phyloP scores from a whole-genome alignment of 2,329 filamentous ascomycete species.

The Chrysoporthe deuterocubensis region DNA sequence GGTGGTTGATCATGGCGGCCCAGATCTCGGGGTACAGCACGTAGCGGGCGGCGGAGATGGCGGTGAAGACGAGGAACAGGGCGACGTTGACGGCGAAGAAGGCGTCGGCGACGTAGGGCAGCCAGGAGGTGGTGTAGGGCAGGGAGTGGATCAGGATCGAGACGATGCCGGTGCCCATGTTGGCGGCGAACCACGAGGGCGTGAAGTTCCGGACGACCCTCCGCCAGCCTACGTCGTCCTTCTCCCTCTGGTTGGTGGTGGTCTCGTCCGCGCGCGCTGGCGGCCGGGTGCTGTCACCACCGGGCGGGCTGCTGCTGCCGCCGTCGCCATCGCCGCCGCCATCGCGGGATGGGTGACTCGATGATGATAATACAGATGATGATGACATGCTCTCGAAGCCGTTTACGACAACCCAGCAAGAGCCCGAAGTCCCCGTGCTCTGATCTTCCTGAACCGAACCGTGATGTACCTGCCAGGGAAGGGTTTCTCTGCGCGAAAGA shows the following conservation, averaged over 20 bases:
- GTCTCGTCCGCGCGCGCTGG: too few relatives aligned
- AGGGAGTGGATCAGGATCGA: conserved; percentile 61
- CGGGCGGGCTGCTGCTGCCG: not conserved
- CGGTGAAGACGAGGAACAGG: conserved; percentile 56
- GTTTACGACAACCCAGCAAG: too few relatives aligned
- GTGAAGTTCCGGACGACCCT: conserved; percentile 49
- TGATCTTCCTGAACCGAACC: too few relatives aligned
- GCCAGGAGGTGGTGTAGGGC: conserved; percentile 58
- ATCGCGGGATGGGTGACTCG: not conserved
- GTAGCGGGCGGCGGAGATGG: conserved; percentile 60
- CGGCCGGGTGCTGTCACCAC: not conserved
- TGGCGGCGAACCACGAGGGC: conserved; percentile 56
- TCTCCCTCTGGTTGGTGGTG: conserved; percentile 1
- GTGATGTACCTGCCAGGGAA: too few relatives aligned
- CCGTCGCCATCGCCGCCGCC: not conserved
- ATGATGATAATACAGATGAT: too few relatives aligned
- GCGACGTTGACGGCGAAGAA: conserved; percentile 61
- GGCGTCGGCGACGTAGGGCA: conserved; percentile 57
- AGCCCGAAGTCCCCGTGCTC: too few relatives aligned
- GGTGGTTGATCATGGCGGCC: conserved; percentile 63
- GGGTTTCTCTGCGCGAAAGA: too few relatives aligned
- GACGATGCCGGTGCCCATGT: conserved; percentile 69
- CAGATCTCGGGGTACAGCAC: conserved; percentile 64
- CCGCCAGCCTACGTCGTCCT: conserved; percentile 37
- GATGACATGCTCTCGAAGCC: not conserved